phyloP scores from a whole-genome alignment of 495 filamentous ascomycete species.

The Ramalina intermedia region DNA sequence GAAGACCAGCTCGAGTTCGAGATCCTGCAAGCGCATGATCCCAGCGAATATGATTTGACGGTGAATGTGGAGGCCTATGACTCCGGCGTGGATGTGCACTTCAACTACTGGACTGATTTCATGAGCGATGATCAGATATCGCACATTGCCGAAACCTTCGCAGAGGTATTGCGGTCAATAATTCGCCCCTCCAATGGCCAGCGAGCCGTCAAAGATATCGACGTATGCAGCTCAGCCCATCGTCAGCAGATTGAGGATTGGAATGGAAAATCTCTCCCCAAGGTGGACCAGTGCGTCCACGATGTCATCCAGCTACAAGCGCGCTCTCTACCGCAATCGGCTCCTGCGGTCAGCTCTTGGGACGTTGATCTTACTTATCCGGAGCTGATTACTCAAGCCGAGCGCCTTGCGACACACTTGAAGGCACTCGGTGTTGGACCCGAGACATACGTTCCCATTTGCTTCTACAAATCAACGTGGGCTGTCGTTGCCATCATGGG shows the following conservation, averaged over 20 bases:
- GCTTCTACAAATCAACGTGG: constrained; percentile 21
- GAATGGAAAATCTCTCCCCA: constrained; percentile 21
- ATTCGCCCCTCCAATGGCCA: constrained; percentile 6
- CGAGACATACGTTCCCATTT: constrained; percentile 17
- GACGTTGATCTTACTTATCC: constrained; percentile 11
- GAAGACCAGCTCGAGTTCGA: constrained; percentile 3
- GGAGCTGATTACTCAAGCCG: constrained; percentile 17
- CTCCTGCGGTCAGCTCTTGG: constrained; percentile 13
- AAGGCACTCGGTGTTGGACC: constrained; percentile 9
- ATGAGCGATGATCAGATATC: constrained; percentile 23
- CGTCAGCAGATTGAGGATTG: constrained; percentile 22
- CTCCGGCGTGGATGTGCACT: constrained; percentile 21
- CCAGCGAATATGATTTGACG: constrained; percentile 38
- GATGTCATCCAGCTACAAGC: constrained; percentile 23
- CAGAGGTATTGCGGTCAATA: constrained; percentile 21
- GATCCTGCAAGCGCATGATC: constrained; percentile 10
- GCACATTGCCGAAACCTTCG: constrained; percentile 27
- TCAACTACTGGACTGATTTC: constrained; percentile 25
- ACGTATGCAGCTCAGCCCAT: constrained; percentile 21
- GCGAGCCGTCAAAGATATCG: constrained; percentile 19
- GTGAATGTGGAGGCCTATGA: constrained; percentile 40
- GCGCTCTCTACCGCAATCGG: not conserved
- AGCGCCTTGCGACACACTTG: constrained; percentile 8
- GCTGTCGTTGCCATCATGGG: constrained; percentile 17
- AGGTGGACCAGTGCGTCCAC: constrained; percentile 23